Conservation (phyloP, 768 basidiomycete species). For the Heimioporus sp. region DNA sequence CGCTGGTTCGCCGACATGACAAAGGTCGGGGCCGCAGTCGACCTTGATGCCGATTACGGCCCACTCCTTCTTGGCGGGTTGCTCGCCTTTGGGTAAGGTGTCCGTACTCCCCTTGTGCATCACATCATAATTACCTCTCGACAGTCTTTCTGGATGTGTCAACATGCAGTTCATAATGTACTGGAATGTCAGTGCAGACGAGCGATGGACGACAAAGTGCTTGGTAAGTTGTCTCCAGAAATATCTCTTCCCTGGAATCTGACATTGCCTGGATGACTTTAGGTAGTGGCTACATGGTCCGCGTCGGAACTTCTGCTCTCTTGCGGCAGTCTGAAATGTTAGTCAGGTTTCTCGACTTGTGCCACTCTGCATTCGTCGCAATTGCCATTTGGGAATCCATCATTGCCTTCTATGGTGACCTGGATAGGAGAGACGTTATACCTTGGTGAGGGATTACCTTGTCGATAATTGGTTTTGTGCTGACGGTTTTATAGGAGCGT, state of each 20-base stretch:
- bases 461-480: not conserved
- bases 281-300: constrained; percentile 24
- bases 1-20: constrained; percentile 1
- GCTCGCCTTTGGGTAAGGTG: constrained; percentile 18
- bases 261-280: not conserved
- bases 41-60: constrained; percentile 14
- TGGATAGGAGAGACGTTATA: constrained; percentile 8
- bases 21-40: not conserved
- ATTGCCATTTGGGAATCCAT: constrained; percentile 25
- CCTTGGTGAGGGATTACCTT: constrained; percentile 17
- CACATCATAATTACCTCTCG: not conserved
- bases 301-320: not conserved
- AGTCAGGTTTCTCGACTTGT: constrained; percentile 22
- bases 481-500: constrained; percentile 18
- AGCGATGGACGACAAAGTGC: constrained; percentile 15
- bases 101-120: not conserved
- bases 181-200: constrained; percentile 15
- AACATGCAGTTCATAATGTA: constrained; percentile 26
- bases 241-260: no score
- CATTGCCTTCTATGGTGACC: constrained; percentile 19
- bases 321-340: not conserved
- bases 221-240: constrained; percentile 11
- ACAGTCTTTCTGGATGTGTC: constrained; percentile 27
- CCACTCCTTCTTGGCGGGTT: constrained; percentile 21
- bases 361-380: constrained; percentile 21